Percentiles rank a stretch among this genome's conserved stretches.
phyloP scores from a whole-genome alignment of 2,329 filamentous ascomycete species.

The Aspergillus sp. region DNA sequence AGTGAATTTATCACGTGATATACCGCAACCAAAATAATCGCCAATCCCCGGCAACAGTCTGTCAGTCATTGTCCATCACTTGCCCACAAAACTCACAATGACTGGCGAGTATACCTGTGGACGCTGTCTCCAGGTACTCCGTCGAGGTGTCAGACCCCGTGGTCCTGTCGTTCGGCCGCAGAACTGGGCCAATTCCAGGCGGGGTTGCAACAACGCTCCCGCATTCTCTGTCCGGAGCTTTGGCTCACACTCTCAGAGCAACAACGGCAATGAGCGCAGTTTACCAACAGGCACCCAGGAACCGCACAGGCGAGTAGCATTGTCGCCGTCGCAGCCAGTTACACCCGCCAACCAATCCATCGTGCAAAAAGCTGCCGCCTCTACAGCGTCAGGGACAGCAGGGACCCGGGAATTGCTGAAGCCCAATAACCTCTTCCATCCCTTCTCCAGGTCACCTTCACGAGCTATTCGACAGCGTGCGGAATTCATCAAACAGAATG shows the following conservation, averaged over 20 bases:
- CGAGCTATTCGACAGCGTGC: conserved; percentile 81
- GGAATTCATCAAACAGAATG: conserved; percentile 86
- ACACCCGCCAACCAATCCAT: conserved; percentile 10
- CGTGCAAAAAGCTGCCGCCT: conserved; percentile 20
- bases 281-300: conserved; percentile 13
- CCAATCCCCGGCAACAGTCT: neutral
- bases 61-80: neutral
- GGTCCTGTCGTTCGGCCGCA: conserved; percentile 16
- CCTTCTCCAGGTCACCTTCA: conserved; percentile 81
- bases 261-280: conserved; percentile 13
- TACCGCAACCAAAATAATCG: neutral
- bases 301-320: conserved; percentile 10
- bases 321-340: conserved; percentile 2
- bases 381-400: conserved; percentile 16
- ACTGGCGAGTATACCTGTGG: conserved; percentile 35
- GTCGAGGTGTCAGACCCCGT: conserved; percentile 20
- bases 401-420: conserved; percentile 46
- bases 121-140: conserved; percentile 33
- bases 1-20: neutral
- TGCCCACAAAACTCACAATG: conserved; percentile 21
- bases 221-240: conserved; percentile 21
- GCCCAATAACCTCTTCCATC: conserved; percentile 84
- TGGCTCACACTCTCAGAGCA: conserved; percentile 13
- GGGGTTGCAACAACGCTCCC: conserved; percentile 17
- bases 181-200: conserved; percentile 18